phyloP scores from a whole-genome alignment of 139 green algal species.

The Marvania coccoides region DNA sequence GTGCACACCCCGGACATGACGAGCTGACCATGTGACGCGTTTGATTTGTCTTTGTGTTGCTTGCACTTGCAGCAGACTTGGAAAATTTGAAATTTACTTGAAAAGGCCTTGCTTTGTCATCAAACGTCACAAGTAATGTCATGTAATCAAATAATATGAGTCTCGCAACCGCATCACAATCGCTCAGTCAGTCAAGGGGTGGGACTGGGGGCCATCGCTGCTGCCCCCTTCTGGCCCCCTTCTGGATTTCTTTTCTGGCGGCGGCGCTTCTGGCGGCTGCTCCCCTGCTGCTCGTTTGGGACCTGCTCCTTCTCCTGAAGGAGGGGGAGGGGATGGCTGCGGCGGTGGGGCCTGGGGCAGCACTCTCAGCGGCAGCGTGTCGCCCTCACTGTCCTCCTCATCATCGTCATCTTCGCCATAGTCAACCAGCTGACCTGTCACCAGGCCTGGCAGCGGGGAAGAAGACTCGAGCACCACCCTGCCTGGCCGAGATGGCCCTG shows the following conservation, averaged over 20 bases:
- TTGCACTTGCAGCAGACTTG: background rate
- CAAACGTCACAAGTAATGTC: background rate
- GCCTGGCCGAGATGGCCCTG: no score
- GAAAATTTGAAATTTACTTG: background rate
- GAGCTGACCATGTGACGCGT: background rate
- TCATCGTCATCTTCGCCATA: constrained; percentile 41
- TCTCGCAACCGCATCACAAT: no score
- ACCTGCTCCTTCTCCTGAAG: background rate
- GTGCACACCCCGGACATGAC: constrained; percentile 69
- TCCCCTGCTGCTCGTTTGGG: background rate
- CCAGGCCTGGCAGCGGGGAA: constrained; percentile 6
- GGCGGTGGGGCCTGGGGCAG: background rate
- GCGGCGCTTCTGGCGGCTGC: constrained; percentile 1
- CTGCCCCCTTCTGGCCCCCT: background rate
- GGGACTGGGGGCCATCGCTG: no score
- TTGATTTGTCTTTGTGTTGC: background rate
- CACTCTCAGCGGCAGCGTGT: constrained; percentile 13
- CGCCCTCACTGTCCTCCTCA: background rate
- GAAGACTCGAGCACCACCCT: constrained; percentile 1
- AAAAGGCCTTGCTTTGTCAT: background rate
- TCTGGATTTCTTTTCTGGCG: constrained; percentile 6
- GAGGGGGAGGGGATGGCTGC: background rate
- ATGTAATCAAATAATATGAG: no score
- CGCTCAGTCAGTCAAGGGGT: no score
- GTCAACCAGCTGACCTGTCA: constrained; percentile 21